Conservation (phyloP, 164 flowering plant genomes). For the Malania oleifera region DNA sequence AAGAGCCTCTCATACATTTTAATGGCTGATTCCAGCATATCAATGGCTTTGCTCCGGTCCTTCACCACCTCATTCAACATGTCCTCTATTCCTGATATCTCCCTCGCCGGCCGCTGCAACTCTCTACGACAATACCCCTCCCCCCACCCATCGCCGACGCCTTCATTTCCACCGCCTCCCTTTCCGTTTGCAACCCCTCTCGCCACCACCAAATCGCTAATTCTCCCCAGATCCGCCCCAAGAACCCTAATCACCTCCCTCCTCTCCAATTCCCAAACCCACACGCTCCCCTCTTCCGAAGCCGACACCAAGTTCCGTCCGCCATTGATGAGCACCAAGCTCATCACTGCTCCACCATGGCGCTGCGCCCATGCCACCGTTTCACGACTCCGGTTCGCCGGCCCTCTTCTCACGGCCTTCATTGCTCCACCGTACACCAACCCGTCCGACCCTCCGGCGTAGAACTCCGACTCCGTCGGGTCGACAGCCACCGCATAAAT, state of each 20-base stretch:
- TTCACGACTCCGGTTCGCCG: background rate
- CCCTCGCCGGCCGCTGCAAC: slow-evolving; percentile 18
- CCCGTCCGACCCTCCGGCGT: slow-evolving; percentile 50
- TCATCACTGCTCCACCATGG: slow-evolving; percentile 23
- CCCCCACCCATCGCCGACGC: too few species aligned
- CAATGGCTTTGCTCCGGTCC: slow-evolving; percentile 38
- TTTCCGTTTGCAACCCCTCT: slow-evolving; percentile 12
- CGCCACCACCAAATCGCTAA: slow-evolving; percentile 33
- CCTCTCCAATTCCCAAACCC: slow-evolving; percentile 31
- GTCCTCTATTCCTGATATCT: slow-evolving; percentile 30
- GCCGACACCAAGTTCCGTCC: slow-evolving; percentile 34
- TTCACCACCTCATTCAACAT: slow-evolving; percentile 24
- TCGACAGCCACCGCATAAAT: slow-evolving; percentile 20
- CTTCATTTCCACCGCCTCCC: slow-evolving; percentile 1
- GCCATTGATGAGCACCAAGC: slow-evolving; percentile 9
- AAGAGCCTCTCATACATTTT: slow-evolving; percentile 38
- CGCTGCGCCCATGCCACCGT: slow-evolving; percentile 18
- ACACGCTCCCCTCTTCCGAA: slow-evolving; percentile 41
- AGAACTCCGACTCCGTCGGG: slow-evolving; percentile 15
- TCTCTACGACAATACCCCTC: slow-evolving; percentile 18
- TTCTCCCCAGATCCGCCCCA: slow-evolving; percentile 19
- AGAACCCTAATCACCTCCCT: slow-evolving; percentile 20
- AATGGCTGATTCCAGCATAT: slow-evolving; percentile 37
- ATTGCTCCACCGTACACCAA: slow-evolving; percentile 28
- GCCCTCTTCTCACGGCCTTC: slow-evolving; percentile 11